Percentiles rank a stretch among this genome's conserved stretches.
Conservation (phyloP, 1,139 yeast species). For the Geotrichum aggregatum region DNA sequence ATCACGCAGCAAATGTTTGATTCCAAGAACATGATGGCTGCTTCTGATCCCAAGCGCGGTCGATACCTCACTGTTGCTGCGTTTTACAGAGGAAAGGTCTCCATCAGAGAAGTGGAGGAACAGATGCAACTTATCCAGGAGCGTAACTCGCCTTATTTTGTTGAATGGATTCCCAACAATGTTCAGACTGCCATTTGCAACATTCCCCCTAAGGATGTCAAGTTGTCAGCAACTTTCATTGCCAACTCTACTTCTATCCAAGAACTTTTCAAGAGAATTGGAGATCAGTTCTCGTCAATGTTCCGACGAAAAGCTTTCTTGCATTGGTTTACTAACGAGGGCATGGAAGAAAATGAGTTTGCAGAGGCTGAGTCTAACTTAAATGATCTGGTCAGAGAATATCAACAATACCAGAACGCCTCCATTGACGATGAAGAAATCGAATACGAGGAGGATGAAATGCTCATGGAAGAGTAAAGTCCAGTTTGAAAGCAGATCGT, state of each 20-base stretch:
- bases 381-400: constrained; percentile 83
- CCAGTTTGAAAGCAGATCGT: background rate
- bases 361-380: constrained; percentile 83
- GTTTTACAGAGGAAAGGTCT: constrained; percentile 87
- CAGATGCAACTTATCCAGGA: constrained; percentile 84
- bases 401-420: constrained; percentile 89
- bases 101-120: constrained; percentile 89
- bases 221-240: constrained; percentile 86
- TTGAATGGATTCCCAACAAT: constrained; percentile 95
- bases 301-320: constrained; percentile 90
- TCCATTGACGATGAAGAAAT: constrained; percentile 52
- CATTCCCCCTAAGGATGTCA: constrained; percentile 79
- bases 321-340: constrained; percentile 93
- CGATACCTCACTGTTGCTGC: constrained; percentile 93
- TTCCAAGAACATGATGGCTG: constrained; percentile 92
- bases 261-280: constrained; percentile 83
- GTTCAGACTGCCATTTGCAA: constrained; percentile 92
- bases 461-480: constrained; percentile 28
- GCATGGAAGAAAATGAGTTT: constrained; percentile 93
- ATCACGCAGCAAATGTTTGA: constrained; percentile 91
- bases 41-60: constrained; percentile 85
- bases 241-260: constrained; percentile 92
- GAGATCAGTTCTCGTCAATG: constrained; percentile 88
- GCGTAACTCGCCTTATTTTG: constrained; percentile 75
- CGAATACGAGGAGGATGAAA: constrained; percentile 30